phyloP scores from a whole-genome alignment of 257 asterid species.

The Jasminum sambac region DNA sequence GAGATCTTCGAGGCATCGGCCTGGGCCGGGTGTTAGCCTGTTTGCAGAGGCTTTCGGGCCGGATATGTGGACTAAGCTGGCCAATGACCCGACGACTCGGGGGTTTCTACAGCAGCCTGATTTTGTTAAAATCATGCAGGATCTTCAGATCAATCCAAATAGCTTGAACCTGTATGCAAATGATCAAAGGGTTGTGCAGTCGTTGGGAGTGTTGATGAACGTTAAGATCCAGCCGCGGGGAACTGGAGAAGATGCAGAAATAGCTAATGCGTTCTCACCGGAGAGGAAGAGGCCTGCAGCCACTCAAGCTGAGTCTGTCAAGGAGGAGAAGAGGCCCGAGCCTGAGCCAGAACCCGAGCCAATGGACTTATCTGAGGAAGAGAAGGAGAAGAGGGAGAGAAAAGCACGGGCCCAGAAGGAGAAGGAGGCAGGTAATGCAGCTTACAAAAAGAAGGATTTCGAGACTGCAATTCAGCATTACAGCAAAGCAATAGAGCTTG shows the following conservation, averaged over 20 bases:
- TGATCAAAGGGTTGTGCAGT: constrained; percentile 88
- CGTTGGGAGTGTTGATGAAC: constrained; percentile 72
- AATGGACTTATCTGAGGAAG: constrained; percentile 36
- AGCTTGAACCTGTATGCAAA: constrained; percentile 61
- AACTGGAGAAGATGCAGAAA: constrained; percentile 43
- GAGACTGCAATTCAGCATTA: constrained; percentile 81
- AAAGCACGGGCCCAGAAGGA: constrained; percentile 68
- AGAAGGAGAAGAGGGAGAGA: constrained; percentile 43
- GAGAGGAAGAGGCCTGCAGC: constrained; percentile 56
- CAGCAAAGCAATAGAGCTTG: constrained; percentile 65
- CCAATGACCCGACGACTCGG: constrained; percentile 66
- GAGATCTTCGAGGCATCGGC: constrained; percentile 38
- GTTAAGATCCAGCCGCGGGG: constrained; percentile 55
- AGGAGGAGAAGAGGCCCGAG: constrained; percentile 55
- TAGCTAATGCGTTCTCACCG: constrained; percentile 20
- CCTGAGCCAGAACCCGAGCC: constrained; percentile 52
- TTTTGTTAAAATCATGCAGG: constrained; percentile 80
- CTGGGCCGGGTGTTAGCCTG: constrained; percentile 41
- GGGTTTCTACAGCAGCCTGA: constrained; percentile 73
- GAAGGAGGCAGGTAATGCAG: constrained; percentile 88
- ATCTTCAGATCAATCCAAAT: constrained; percentile 73
- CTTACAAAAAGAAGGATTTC: constrained; percentile 90
- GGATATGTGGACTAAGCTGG: constrained; percentile 81
- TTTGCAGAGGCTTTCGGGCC: constrained; percentile 94
- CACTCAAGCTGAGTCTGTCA: constrained; percentile 41